Evolutionary conservation across 2,329 filamentous ascomycete species (phyloP), one percentile per base, ranked within the genome.

Genomic region (Aurifilum marmelostoma): DNA sequence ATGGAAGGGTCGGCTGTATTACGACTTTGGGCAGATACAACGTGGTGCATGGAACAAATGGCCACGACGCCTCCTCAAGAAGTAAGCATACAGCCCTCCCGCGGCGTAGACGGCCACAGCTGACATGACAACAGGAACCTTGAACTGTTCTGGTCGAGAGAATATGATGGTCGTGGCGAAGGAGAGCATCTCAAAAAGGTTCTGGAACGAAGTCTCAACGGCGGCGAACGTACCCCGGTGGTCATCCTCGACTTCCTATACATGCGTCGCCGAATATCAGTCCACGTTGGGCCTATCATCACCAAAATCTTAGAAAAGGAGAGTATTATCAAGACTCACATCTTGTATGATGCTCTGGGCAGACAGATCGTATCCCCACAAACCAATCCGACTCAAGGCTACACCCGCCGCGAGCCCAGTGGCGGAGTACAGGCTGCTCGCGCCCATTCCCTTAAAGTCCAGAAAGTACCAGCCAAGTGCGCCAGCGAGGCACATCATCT

Each of bases 181-280:
- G 0, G 90, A 89, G 1, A 89, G 77, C 62, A 93, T 82, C 76
- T 94, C 91, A 71, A 92, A 93, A 0, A 86, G 72, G 71, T 89
- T 93, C 75, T 94, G 91, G 52, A 89, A 83, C 0, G 88, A 84
- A 11, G 88, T 85, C 76, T 94, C 92, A 9, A 88, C 84, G 0
- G 89, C 82, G 0, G 91, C 93, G 73, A 94, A 94, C 0, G 83
- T 80, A 0, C 90, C 91, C n/a, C 92, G 86, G 52, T 82, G 76
- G n/a, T 82, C 78, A 21, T 81, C 79, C 54, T 85, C 81, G 27
- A 90, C 83, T 66, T 85, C 84, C 87, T 89, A 66, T 37, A 21
- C 2, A 2, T 34, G 8, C 34, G 8, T 34, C 34, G n/a, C 3
- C 7, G 18, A 21, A 34, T 14, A 59, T 37, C 8, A 41, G 34